Percentiles rank a stretch among this genome's conserved stretches.
phyloP scores from a whole-genome alignment of 2,329 filamentous ascomycete genomes.

The Talaromyces amestolkiae region DNA sequence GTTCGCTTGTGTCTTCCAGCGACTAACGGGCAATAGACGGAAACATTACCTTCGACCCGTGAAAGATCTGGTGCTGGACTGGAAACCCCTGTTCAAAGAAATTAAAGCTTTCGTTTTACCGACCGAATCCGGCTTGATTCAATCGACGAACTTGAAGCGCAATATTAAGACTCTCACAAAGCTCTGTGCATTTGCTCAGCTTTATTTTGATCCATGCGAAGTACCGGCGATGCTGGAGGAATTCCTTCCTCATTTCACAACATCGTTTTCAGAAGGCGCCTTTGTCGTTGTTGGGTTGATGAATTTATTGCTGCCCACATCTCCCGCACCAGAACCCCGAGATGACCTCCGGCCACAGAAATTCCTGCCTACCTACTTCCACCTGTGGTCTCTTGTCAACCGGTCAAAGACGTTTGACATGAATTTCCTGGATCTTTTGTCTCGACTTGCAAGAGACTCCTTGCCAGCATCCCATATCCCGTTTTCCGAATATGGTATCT shows the following conservation, averaged over 20 bases:
- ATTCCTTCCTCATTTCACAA: conserved; percentile 83
- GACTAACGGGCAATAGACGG: conserved; percentile 56
- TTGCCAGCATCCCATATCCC: conserved; percentile 70
- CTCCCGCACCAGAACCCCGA: conserved; percentile 65
- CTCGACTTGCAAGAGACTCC: conserved; percentile 80
- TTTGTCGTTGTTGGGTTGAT: conserved; percentile 89
- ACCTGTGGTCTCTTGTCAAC: conserved; percentile 91
- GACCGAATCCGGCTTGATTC: conserved; percentile 67
- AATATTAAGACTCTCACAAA: conserved; percentile 76
- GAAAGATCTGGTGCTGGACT: conserved; percentile 87
- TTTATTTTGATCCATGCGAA: conserved; percentile 88
- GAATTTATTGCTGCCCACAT: conserved; percentile 83
- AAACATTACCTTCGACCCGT: conserved; percentile 92
- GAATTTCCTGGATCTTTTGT: conserved; percentile 85
- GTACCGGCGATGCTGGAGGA: conserved; percentile 78
- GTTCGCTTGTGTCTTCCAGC: background rate
- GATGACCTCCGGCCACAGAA: conserved; percentile 79
- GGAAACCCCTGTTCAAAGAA: conserved; percentile 89
- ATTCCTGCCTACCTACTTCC: conserved; percentile 91
- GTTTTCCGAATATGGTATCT: conserved; percentile 85
- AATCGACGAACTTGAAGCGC: conserved; percentile 61
- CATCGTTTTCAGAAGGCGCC: conserved; percentile 85
- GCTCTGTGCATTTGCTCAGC: conserved; percentile 82
- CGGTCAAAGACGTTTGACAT: conserved; percentile 84
- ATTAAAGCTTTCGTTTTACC: conserved; percentile 87